A percentile compares a stretch with the other conserved stretches of the same genome.
Conservation (phyloP, 768 basidiomycete species). For the Tulasnella sp. region DNA sequence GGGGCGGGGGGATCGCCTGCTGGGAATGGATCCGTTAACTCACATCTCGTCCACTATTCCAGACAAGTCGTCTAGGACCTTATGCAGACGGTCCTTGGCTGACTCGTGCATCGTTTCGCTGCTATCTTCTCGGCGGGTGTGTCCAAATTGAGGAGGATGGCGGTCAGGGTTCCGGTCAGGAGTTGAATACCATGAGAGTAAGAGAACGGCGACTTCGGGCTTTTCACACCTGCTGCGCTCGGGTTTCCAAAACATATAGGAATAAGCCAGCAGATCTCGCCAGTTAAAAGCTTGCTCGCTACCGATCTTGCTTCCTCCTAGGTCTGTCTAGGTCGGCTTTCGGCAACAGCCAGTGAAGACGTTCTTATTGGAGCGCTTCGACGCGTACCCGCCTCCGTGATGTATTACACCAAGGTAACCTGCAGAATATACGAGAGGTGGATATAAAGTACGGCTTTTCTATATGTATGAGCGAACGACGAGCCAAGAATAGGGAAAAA, state of each 20-base stretch:
- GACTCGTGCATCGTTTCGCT: not conserved
- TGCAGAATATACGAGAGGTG: not conserved
- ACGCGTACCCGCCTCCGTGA: not conserved
- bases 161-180: too few species aligned
- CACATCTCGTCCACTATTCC: not conserved
- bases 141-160: too few species aligned
- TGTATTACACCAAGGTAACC: not conserved
- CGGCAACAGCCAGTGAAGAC: too few species aligned
- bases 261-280: too few species aligned
- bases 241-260: too few species aligned
- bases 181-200: too few species aligned
- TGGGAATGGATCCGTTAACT: not conserved
- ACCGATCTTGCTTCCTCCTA: too few species aligned
- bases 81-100: not conserved
- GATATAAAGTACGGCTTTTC: not conserved
- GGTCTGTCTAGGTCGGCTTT: too few species aligned
- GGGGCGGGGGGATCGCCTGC: not conserved
- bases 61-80: not conserved
- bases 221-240: too few species aligned
- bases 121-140: not conserved
- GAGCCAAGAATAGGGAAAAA: constrained; percentile 4
- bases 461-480: not conserved
- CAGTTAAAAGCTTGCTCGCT: too few species aligned
- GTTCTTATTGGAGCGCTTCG: too few species aligned
- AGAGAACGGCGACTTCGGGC: too few species aligned